These are phyloP conservation scores for Cytospora schulzeri DNA, from an alignment of 2,329 filamentous ascomycete species.

Conservation along the genomic window DNA sequence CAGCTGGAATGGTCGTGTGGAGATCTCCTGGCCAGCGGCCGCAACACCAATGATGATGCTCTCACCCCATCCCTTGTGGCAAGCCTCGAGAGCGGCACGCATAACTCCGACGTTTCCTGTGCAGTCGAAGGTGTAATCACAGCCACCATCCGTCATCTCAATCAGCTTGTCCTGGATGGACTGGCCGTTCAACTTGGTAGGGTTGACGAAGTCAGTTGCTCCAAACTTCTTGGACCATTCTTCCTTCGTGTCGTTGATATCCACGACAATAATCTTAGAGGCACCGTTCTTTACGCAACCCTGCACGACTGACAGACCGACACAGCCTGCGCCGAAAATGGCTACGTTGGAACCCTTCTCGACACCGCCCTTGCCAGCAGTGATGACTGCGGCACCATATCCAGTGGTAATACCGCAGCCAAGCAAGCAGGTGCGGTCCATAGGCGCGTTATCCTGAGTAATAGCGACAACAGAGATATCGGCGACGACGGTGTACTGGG, in stretches of 20 bases:
- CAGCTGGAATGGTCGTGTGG: constrained; percentile 91
- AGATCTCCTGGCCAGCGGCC: constrained; percentile 93
- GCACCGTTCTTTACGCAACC: constrained; percentile 85
- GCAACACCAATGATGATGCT: constrained; percentile 98
- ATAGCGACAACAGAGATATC: constrained; percentile 98
- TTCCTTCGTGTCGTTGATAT: constrained; percentile 87
- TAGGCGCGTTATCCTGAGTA: constrained; percentile 77
- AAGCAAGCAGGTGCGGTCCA: constrained; percentile 94
- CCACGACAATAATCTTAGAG: constrained; percentile 71
- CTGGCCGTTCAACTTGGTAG: constrained; percentile 74
- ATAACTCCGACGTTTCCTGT: constrained; percentile 96
- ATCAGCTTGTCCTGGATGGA: constrained; percentile 90
- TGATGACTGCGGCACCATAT: constrained; percentile 93
- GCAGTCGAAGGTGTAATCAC: constrained; percentile 99
- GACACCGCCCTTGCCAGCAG: constrained; percentile 66
- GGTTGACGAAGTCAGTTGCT: constrained; percentile 96
- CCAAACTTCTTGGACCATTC: constrained; percentile 93
- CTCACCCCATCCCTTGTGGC: constrained; percentile 99
- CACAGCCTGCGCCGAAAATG: constrained; percentile 93
- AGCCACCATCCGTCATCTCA: constrained; percentile 97
- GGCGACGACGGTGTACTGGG: constrained; percentile 97
- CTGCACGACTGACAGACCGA: constrained; percentile 93
- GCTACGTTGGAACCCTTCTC: constrained; percentile 89
- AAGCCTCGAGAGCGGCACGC: constrained; percentile 92
- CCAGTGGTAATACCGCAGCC: constrained; percentile 99